Evolutionary conservation across 768 basidiomycete species (phyloP), one percentile per base, ranked within the genome.

Genomic region (Mycena vitilis): DNA sequence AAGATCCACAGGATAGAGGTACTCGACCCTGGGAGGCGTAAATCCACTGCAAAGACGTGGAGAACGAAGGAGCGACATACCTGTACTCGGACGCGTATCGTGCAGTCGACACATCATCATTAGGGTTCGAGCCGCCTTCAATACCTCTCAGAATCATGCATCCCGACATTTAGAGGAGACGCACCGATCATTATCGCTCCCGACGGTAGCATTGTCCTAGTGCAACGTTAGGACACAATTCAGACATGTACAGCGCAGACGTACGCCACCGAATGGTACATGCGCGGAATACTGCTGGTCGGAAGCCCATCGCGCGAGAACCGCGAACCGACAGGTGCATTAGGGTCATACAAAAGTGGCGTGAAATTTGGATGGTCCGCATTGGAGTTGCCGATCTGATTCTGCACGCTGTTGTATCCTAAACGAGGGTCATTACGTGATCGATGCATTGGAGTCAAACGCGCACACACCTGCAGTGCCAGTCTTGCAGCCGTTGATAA

Each of bases 181-280:
- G 78, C 77, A 4, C 75, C 73, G n/a, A 66, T 62, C 56, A 71
- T 60, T 16, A 73, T 60, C 25, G 66, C 63, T 5, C 70, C 66
- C 5, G 55, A 58, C 22, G 68, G 63, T 18, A 66, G 34, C 25
- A 63, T 22, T 6, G 65, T 68, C 49, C 70, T 67, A 15, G 13
- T 15, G n/a, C 30, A 34, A 13, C 34, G 22, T 48, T 22, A 59
- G 52, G 2, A 76, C 63, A 20, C 75, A 66, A 22, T 72, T 47
- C 10, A 58, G 51, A 15, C 74, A 73, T 65, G 10, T 74, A 69
- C 2, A 67, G 15, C 60, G 2, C 73, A 30, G 68, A 53, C 72
- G 61, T 36, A 70, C 69, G 78, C 78, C 5, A 78, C 74, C 15
- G 81, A 82, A 68, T 79, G 78, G 65, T 79, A 79, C 70, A 78